phyloP scores from a whole-genome alignment of 805 yeast species.

The Sugiyamaella boreocaroliniensis region DNA sequence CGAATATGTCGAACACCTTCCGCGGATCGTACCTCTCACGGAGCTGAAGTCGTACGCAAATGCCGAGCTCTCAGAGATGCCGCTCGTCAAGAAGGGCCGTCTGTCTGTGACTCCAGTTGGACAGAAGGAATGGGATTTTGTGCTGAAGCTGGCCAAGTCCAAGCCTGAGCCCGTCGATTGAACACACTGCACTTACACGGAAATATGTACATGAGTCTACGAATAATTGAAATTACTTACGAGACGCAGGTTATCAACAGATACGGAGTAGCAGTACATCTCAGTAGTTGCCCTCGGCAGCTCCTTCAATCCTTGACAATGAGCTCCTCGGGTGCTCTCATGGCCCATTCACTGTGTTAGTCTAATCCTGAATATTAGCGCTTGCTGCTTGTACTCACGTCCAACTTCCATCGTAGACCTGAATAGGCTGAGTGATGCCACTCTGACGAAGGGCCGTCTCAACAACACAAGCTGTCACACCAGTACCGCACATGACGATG shows the following conservation, averaged over 20 bases:
- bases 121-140: slow-evolving; percentile 35
- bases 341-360: slow-evolving; percentile 69
- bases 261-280: background rate
- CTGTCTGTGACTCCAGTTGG: slow-evolving; percentile 48
- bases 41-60: slow-evolving; percentile 33
- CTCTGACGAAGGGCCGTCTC: slow-evolving; percentile 61
- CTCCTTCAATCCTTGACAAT: slow-evolving; percentile 38
- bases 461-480: slow-evolving; percentile 88
- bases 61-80: slow-evolving; percentile 35
- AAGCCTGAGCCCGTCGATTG: background rate
- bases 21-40: slow-evolving; percentile 37
- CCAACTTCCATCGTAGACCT: slow-evolving; percentile 64
- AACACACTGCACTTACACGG: background rate
- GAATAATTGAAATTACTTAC: background rate
- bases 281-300: too few species aligned
- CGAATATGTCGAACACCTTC: slow-evolving; percentile 37
- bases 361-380: slow-evolving; percentile 30
- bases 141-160: slow-evolving; percentile 28
- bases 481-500: slow-evolving; percentile 91
- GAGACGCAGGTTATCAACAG: background rate
- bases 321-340: slow-evolving; percentile 52
- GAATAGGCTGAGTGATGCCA: slow-evolving; percentile 30
- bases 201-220: background rate
- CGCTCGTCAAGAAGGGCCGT: slow-evolving; percentile 43
- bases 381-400: slow-evolving; percentile 26